phyloP scores from a whole-genome alignment of 1,139 yeast genomes.

The Yamadazyma songkhlaensis region DNA sequence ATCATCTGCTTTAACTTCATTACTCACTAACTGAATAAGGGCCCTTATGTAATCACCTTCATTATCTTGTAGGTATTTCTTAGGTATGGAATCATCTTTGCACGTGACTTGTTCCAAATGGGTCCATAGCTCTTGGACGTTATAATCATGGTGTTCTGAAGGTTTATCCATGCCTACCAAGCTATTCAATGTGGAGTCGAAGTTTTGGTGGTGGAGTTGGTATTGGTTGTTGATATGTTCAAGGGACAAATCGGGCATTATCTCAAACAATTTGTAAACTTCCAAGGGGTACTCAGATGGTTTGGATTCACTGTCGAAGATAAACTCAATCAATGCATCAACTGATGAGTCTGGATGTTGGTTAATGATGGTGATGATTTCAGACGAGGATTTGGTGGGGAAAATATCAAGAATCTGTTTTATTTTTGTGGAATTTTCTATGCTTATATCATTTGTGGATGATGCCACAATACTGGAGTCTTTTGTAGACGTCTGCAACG shows the following conservation, averaged over 20 bases:
- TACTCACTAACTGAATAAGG: constrained; percentile 27
- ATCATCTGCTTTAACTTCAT: constrained; percentile 8
- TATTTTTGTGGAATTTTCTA: too few species aligned
- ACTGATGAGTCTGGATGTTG: neutral
- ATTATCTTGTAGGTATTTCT: constrained; percentile 8
- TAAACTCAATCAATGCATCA: constrained; percentile 7
- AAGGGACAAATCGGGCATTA: constrained; percentile 9
- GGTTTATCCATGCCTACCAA: neutral
- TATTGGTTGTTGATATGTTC: constrained; percentile 3
- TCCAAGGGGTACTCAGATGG: constrained; percentile 9
- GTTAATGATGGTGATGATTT: constrained; percentile 2
- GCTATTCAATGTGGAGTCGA: constrained; percentile 4
- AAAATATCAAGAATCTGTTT: constrained; percentile 1
- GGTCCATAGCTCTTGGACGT: neutral
- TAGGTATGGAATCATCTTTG: neutral
- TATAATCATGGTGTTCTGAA: too few species aligned
- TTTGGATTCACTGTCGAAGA: constrained; percentile 2
- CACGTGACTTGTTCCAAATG: neutral
- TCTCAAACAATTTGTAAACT: constrained; percentile 10
- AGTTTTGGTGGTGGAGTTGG: neutral
- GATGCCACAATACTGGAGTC: too few species aligned
- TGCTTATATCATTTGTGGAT: too few species aligned
- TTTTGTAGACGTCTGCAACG: too few species aligned
- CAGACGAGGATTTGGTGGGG: constrained; percentile 4
- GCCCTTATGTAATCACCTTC: constrained; percentile 21